These are phyloP conservation scores for Lactarius deliciosus DNA, from an alignment of 768 basidiomycete species.

Conservation along the genomic window DNA sequence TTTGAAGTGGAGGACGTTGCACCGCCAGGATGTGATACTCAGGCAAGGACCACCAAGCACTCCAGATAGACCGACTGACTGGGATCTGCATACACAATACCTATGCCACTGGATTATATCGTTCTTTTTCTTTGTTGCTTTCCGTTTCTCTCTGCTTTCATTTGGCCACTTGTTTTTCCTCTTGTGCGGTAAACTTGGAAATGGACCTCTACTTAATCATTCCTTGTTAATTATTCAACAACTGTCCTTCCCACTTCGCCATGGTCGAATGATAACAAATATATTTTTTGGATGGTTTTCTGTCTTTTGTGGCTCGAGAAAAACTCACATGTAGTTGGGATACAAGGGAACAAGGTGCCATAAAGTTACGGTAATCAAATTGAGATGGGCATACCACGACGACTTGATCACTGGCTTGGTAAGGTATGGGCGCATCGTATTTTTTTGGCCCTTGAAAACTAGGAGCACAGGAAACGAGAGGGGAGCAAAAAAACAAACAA, in stretches of 20 bases:
- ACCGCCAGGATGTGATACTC: background rate
- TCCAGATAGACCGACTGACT: background rate
- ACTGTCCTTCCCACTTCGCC: background rate
- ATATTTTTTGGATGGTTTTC: background rate
- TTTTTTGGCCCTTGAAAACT: background rate
- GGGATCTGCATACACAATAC: background rate
- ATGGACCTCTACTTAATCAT: background rate
- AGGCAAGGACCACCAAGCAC: background rate
- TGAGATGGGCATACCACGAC: background rate
- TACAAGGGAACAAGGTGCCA: background rate
- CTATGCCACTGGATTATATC: background rate
- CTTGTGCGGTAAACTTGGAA: background rate
- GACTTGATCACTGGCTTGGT: background rate
- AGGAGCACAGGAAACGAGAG: background rate
- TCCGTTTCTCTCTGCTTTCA: background rate
- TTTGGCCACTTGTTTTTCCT: background rate
- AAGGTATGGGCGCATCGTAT: background rate
- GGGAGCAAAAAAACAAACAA: background rate
- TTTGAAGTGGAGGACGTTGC: background rate
- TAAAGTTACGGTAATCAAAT: background rate
- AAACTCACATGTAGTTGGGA: background rate
- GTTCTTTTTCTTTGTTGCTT: background rate
- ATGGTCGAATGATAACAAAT: background rate
- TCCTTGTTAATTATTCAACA: background rate
- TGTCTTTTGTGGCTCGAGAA: background rate